Base-by-base conservation (phyloP, 2,329 filamentous ascomycete genomes). In the Diaporthe velutina region DNA sequence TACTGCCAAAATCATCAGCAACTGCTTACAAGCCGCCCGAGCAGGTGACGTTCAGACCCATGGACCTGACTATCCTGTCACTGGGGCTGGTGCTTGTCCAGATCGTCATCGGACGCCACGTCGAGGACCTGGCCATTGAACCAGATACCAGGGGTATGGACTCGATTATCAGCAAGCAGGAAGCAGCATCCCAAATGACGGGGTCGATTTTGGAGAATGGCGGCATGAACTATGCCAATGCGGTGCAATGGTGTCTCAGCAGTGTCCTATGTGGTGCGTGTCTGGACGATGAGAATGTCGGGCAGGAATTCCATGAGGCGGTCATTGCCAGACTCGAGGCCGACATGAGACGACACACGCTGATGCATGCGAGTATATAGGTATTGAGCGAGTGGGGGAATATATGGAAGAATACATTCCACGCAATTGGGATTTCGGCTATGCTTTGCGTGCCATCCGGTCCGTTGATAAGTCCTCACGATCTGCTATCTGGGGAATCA, bases 51-150 rank as follows among this genome's bases (percentile, higher is more conserved):
- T 45, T 60, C 25, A 71, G 70, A 25, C 55, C 70, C 28, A 71
- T 71, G 55, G 55, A 71, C 35, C 54, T 61, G 6, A 60, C 55
- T 6, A 48, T 71, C 28, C 42, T 71, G 10, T 71, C 54, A 9
- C 54, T 71, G 10, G 54, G 70, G 28, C 70, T 71, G 19, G 48
- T 71, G 12, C 70, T 71, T 9, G 33, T 61, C 28, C 70, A 71
- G n/a, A 61, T 71, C 54, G 61, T 71, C 28, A 22, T 71, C 28
- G 55, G 70, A 15, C 55, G 30, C 38, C 54, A 61, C 22, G 35
- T 71, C 22, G 28, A 61, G 28, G 54, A 61, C 15, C 55, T 71
- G 30, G 42, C 54, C 70, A 35, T 71, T 22, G 9, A 25, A 19
- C 19, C 55, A 28, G 54, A 71, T 33, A 71, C 30, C 35, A 71